phyloP scores from a whole-genome alignment of 208 protist genomes.

The Leishmania tropica region DNA sequence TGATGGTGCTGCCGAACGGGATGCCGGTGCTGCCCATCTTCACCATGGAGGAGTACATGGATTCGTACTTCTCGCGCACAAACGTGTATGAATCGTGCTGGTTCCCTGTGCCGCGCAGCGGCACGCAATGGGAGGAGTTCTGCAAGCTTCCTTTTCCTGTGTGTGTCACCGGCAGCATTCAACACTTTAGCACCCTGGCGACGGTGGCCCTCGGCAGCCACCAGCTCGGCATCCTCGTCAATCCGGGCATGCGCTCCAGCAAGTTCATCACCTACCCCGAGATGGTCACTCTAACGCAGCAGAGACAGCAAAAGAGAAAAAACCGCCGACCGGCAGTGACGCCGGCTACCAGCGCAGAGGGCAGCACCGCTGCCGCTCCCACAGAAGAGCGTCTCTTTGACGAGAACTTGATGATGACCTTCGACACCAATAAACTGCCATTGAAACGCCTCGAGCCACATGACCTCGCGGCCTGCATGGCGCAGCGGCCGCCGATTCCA shows the following conservation, averaged over 20 bases:
- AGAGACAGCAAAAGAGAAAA: slow-evolving; percentile 42
- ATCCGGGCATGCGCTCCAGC: slow-evolving; percentile 80
- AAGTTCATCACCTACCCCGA: slow-evolving; percentile 92
- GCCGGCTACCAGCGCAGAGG: neutral
- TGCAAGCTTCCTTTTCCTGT: slow-evolving; percentile 83
- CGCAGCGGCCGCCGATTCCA: slow-evolving; percentile 54
- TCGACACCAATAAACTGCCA: slow-evolving; percentile 77
- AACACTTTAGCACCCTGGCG: slow-evolving; percentile 72
- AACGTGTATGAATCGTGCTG: slow-evolving; percentile 82
- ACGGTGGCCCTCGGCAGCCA: slow-evolving; percentile 55
- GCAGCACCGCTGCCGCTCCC: slow-evolving; percentile 3
- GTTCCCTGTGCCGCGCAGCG: slow-evolving; percentile 85
- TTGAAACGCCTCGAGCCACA: slow-evolving; percentile 72
- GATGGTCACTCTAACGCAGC: slow-evolving; percentile 75
- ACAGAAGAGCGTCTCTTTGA: slow-evolving; percentile 49
- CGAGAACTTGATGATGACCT: slow-evolving; percentile 47
- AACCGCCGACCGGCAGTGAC: slow-evolving; percentile 33
- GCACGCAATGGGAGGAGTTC: slow-evolving; percentile 81
- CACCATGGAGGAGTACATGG: slow-evolving; percentile 88
- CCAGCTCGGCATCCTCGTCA: slow-evolving; percentile 63
- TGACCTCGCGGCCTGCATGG: slow-evolving; percentile 44
- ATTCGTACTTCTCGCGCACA: slow-evolving; percentile 76
- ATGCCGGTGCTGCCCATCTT: slow-evolving; percentile 88
- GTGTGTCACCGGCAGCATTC: slow-evolving; percentile 64
- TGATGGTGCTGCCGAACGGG: slow-evolving; percentile 81